Base-by-base conservation (phyloP, 2,329 filamentous ascomycete genomes). In the Sporothrix globosa region DNA sequence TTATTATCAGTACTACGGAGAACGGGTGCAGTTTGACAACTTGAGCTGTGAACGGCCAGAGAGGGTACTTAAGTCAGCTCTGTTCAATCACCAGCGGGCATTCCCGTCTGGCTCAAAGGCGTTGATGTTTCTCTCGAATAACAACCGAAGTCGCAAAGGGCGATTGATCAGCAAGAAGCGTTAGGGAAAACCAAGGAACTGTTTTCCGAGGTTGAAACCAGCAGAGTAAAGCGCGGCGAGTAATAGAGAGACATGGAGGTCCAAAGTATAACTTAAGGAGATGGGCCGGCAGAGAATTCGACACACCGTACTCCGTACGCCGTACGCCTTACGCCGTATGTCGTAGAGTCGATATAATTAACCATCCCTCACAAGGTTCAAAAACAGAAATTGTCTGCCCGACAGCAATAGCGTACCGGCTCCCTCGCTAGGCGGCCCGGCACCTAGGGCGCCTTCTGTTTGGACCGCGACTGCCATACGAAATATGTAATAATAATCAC, bases 401-500 rank as follows among this genome's bases (percentile, higher is more conserved):
- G 11, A 34, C 2, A 34, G 34, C 34, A 34, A 44, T 44, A 14
- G 27, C 41, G 41, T 44, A 44, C 41, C 2, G 14, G 41, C 39
- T 46, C 21, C 58, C 58, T 46, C 58, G 21, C 21, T 46, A 46
- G 21, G 58, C 39, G 58, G 24, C 58, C 58, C 39, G 39, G 58
- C 27, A 27, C n/a, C 39, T 63, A 21, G 39, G 30, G 11, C 14
- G 30, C 6, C 30, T 34, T 30, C 30, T 21, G 30, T 58, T n/a
- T 41, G 27, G 30, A 39, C 21, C 54, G 30, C 5, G 27, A n/a
- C 3, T 17, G 27, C 53, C 53, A 34, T 34, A 34, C 27, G 44
- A 19, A 19, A 48, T 19, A 19, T 19, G 44, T 19, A 48, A 19
- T 46, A 14, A 14, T 14, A 53, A 21, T 30, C 30, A 30, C n/a